phyloP scores from a whole-genome alignment of 139 green algal genomes.

The Tetradesmus obliquus region DNA sequence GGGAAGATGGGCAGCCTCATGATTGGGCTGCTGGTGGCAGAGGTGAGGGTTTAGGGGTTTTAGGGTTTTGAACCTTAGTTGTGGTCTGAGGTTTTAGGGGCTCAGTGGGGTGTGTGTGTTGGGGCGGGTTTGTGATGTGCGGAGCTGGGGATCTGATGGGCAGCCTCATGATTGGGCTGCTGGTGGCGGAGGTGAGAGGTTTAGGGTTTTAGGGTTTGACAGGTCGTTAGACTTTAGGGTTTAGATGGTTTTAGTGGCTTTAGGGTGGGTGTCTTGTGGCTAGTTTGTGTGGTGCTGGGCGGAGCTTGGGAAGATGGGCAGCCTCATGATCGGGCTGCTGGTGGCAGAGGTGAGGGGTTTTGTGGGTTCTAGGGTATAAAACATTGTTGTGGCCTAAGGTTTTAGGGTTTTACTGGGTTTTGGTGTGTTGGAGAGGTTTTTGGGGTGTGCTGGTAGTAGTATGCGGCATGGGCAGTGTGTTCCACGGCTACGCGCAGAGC shows the following conservation, averaged over 20 bases:
- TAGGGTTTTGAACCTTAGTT: not conserved
- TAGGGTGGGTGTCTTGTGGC: no score
- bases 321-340: conserved; percentile 8
- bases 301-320: not conserved
- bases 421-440: no score
- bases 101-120: no score
- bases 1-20: not conserved
- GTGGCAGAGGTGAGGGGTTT: conserved; percentile 11
- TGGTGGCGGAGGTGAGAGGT: conserved; percentile 18
- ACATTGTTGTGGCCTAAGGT: no score
- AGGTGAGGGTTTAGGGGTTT: not conserved
- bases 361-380: not conserved
- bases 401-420: no score
- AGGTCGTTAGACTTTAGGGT: no score
- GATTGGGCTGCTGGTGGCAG: conserved; percentile 19
- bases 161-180: conserved; percentile 3
- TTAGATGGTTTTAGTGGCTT: no score
- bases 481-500: conserved; percentile 9
- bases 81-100: no score
- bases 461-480: no score
- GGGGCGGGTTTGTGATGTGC: not conserved
- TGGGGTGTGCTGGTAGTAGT: no score
- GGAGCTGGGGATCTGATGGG: not conserved
- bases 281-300: not conserved
- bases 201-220: no score